Conservation (phyloP, 441 rosid species). For the Rhodomyrtus psidioides region DNA sequence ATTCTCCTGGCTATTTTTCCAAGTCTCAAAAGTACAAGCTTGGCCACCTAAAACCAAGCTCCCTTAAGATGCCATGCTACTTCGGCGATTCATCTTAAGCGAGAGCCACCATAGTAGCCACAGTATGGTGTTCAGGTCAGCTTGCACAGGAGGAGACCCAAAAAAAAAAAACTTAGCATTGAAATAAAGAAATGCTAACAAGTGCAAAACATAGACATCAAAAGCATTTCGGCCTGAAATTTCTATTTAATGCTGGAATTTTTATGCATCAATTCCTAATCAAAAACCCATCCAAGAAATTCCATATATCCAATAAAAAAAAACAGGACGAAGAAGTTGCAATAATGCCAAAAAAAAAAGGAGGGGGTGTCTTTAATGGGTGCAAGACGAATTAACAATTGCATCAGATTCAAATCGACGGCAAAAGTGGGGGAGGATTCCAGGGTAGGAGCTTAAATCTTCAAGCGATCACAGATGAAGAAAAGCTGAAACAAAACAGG, state of each 20-base stretch:
- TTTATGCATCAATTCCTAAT: background rate
- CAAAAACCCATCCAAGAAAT: background rate
- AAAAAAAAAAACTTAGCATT: too few species aligned
- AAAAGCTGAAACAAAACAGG: background rate
- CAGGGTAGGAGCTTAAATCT: background rate
- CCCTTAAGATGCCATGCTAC: background rate
- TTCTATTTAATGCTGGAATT: background rate
- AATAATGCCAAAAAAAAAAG: background rate
- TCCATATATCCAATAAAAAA: background rate
- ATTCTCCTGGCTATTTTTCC: background rate
- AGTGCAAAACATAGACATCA: background rate
- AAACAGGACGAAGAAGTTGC: too few species aligned
- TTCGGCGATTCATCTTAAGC: conserved; percentile 5
- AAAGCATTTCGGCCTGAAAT: background rate
- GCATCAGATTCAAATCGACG: background rate
- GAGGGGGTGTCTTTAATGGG: background rate
- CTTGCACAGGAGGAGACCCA: background rate
- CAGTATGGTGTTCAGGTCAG: conserved; percentile 2
- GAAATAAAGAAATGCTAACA: too few species aligned
- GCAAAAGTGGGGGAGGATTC: background rate
- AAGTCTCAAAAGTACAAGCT: too few species aligned
- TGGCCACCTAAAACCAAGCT: too few species aligned
- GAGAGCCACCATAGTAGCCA: background rate
- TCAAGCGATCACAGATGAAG: background rate
- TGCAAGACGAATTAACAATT: background rate